Evolutionary conservation across 176 grass and related monocot species (phyloP).

Genomic region (Metroxylon sagu): DNA sequence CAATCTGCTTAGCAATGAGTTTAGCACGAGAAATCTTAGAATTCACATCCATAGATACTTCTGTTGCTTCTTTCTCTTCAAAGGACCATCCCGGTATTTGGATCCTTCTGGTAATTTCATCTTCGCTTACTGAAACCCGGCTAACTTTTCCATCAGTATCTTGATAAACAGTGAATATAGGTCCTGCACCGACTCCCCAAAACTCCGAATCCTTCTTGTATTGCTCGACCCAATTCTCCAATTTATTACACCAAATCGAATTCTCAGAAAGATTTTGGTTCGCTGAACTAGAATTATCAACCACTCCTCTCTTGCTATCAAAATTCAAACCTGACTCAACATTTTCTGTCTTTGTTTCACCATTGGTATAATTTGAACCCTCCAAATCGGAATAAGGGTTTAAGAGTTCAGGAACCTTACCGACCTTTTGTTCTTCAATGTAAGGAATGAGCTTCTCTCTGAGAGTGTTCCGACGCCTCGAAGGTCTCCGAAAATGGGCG

Average conservation of each 20-base stretch:
- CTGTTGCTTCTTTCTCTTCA: conserved; percentile 5
- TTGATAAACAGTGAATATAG: conserved; percentile 17
- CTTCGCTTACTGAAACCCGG: conserved; percentile 22
- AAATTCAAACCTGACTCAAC: not conserved
- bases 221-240: conserved; percentile 9
- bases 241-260: conserved; percentile 15
- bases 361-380: not conserved
- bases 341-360: not conserved
- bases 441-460: conserved; percentile 13
- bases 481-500: not conserved
- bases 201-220: conserved; percentile 14
- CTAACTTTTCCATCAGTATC: conserved; percentile 9
- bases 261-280: not conserved
- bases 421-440: conserved; percentile 15
- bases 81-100: not conserved
- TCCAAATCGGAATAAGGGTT: conserved; percentile 4
- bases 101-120: conserved; percentile 24
- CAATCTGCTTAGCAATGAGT: conserved; percentile 14
- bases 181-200: conserved; percentile 7
- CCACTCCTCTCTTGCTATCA: not conserved
- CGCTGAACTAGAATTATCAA: conserved; percentile 3
- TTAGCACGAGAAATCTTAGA: conserved; percentile 19
- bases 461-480: conserved; percentile 27
- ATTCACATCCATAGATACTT: not conserved
- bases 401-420: conserved; percentile 13